Conservation (phyloP, 495 filamentous ascomycete genomes). For the Haplographium delicatum region DNA sequence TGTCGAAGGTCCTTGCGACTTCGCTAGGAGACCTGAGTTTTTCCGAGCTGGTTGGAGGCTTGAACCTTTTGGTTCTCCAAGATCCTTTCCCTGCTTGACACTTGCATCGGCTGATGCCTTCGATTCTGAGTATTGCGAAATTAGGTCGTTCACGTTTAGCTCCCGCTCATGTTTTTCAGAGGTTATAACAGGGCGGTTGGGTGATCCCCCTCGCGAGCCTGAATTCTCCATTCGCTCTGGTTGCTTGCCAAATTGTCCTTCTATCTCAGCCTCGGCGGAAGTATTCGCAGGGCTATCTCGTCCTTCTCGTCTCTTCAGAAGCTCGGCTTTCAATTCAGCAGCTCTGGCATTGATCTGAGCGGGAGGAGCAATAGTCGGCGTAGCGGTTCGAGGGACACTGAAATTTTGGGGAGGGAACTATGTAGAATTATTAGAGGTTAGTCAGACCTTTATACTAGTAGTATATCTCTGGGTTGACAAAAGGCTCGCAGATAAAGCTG, state of each 20-base stretch:
- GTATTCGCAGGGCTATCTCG: slow-evolving; percentile 4
- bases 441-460: background rate
- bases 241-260: slow-evolving; percentile 15
- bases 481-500: background rate
- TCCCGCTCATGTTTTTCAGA: slow-evolving; percentile 16
- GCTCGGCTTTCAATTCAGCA: slow-evolving; percentile 25
- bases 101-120: slow-evolving; percentile 13
- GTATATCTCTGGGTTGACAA: background rate
- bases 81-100: slow-evolving; percentile 10
- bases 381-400: slow-evolving; percentile 2
- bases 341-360: slow-evolving; percentile 20
- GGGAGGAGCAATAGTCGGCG: slow-evolving; percentile 2
- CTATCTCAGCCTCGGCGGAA: slow-evolving; percentile 17
- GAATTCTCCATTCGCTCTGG: background rate
- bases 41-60: background rate
- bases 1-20: slow-evolving; percentile 20
- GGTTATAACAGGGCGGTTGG: slow-evolving; percentile 4
- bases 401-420: slow-evolving; percentile 15
- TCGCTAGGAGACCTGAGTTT: background rate
- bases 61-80: background rate
- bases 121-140: slow-evolving; percentile 17
- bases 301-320: slow-evolving; percentile 18
- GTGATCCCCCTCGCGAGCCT: slow-evolving; percentile 11
- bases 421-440: slow-evolving; percentile 2
- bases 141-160: slow-evolving; percentile 20